These are phyloP conservation scores for Stenocarpella maydis DNA, from an alignment of 2,329 filamentous ascomycete species.

Conservation along the genomic window DNA sequence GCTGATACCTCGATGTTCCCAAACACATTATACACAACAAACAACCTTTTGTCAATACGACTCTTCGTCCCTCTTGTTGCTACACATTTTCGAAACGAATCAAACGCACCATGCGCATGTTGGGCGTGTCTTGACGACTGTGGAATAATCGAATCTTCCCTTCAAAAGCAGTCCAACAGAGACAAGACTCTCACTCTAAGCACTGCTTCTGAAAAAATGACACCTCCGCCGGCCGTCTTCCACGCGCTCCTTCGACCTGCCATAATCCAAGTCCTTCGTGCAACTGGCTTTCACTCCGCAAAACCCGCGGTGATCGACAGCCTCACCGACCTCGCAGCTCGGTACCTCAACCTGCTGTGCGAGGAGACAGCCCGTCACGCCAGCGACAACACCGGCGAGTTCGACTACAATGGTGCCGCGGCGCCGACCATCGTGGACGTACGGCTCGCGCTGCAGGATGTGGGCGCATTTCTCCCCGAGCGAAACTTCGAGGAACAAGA, in stretches of 20 bases:
- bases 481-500: constrained; percentile 72
- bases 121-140: neutral
- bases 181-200: neutral
- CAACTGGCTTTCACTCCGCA: constrained; percentile 87
- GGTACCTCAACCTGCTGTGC: constrained; percentile 81
- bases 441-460: constrained; percentile 84
- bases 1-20: too few species aligned
- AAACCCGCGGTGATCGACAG: constrained; percentile 85
- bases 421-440: constrained; percentile 78
- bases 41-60: too few species aligned
- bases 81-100: neutral
- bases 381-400: constrained; percentile 69
- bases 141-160: neutral
- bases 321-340: constrained; percentile 84
- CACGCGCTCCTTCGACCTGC: constrained; percentile 86
- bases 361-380: constrained; percentile 77
- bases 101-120: neutral
- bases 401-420: constrained; percentile 63
- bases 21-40: too few species aligned
- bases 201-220: constrained; percentile 47
- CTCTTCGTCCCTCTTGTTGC: neutral
- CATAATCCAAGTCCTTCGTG: constrained; percentile 89
- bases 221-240: constrained; percentile 57
- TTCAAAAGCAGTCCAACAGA: neutral
- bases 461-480: constrained; percentile 76